Evolutionary conservation across 345 rosid genomes (phyloP).

Genomic region (Eucalyptus sideroxylon): DNA sequence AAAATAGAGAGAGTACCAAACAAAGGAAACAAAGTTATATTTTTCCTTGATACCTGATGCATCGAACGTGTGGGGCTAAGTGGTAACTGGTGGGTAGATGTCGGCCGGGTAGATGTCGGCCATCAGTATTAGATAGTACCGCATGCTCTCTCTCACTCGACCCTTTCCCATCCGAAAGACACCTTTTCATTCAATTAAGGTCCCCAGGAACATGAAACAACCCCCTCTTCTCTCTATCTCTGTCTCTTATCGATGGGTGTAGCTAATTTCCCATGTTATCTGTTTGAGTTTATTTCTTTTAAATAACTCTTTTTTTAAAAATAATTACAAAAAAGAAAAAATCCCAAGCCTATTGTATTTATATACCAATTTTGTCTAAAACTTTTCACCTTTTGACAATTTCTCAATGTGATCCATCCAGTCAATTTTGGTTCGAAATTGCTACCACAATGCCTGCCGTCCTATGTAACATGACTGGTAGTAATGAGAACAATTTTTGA

Average conservation of each 20-base stretch:
- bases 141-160: background rate
- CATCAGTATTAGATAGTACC: background rate
- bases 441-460: too few species aligned
- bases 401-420: too few species aligned
- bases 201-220: too few species aligned
- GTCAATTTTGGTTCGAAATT: rapidly evolving
- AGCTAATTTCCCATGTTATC: background rate
- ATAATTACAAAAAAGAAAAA: too few species aligned
- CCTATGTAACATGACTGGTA: too few species aligned
- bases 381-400: too few species aligned
- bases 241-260: background rate
- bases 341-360: too few species aligned
- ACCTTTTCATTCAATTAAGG: too few species aligned
- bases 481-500: too few species aligned
- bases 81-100: background rate
- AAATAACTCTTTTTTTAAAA: too few species aligned
- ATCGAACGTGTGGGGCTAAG: background rate
- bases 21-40: background rate
- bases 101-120: too few species aligned
- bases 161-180: background rate
- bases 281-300: background rate
- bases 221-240: background rate
- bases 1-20: background rate
- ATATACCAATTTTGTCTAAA: too few species aligned
- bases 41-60: background rate